Percentiles rank a stretch among this genome's conserved stretches.
phyloP scores from a whole-genome alignment of 2,329 filamentous ascomycete genomes.

The Malbranchea cinnamomea region DNA sequence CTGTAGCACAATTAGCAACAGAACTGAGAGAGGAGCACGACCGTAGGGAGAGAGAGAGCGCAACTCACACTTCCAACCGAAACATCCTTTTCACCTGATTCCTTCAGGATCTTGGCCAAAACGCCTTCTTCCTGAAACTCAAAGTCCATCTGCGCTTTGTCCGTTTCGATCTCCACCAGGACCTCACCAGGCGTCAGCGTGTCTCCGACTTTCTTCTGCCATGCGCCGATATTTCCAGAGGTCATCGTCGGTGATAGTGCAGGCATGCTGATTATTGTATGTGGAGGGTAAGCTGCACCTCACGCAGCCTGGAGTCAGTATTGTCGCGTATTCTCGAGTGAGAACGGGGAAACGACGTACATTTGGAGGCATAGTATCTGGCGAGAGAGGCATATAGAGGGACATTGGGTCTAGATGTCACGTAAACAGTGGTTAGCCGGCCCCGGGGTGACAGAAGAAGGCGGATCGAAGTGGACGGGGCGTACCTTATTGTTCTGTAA shows the following conservation, averaged over 20 bases:
- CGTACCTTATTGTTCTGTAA: slow-evolving; percentile 29
- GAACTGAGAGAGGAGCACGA: neutral
- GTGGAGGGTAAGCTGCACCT: slow-evolving; percentile 69
- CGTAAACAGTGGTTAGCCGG: slow-evolving; percentile 2
- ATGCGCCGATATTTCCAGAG: slow-evolving; percentile 84
- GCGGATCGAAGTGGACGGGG: slow-evolving; percentile 1
- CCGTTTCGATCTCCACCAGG: slow-evolving; percentile 94
- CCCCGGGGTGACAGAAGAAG: slow-evolving; percentile 4
- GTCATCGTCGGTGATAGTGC: slow-evolving; percentile 97
- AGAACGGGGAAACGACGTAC: slow-evolving; percentile 28
- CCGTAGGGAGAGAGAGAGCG: neutral
- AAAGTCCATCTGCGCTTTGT: slow-evolving; percentile 99
- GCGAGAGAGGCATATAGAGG: slow-evolving; percentile 45
- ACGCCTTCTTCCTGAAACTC: slow-evolving; percentile 98
- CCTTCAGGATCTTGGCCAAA: slow-evolving; percentile 84
- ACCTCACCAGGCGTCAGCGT: slow-evolving; percentile 80
- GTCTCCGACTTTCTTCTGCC: slow-evolving; percentile 97
- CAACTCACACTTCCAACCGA: slow-evolving; percentile 78
- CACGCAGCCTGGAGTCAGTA: slow-evolving; percentile 8
- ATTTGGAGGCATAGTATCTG: slow-evolving; percentile 55
- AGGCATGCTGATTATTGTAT: slow-evolving; percentile 95
- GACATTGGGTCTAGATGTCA: slow-evolving; percentile 26
- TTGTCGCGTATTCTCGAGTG: slow-evolving; percentile 10
- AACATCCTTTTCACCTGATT: slow-evolving; percentile 86
- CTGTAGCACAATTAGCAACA: slow-evolving; percentile 34